Evolutionary conservation across 1,139 yeast species (phyloP), one percentile per base, ranked within the genome.

Genomic region (Saccharomycopsis crataegensis): DNA sequence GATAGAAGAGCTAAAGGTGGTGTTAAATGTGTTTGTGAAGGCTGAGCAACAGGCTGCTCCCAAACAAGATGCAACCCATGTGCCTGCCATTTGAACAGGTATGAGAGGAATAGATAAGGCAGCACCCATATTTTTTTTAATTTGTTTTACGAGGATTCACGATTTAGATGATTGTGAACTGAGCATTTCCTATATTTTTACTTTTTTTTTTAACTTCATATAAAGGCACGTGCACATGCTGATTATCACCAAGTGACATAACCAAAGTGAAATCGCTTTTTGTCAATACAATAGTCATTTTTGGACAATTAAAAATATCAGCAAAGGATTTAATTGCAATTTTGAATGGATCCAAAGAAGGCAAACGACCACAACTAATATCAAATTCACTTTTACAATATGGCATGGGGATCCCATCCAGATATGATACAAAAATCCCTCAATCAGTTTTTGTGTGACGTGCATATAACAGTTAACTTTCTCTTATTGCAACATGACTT

Each of bases 11-110:
- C 73, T 85, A 70, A 70, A 90, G 47, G 64, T 62, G 50, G 71
- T 71, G 57, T 72, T 70, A 62, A 77, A 74, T 42, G 75, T 72
- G 33, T 73, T 71, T 47, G 89, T 81, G 47, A 84, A 70, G 8
- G 89, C 81, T 2, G 89, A 79, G 60, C 94, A 86, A 43, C 86
- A 76, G 16, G 95, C 86, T 0, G 96, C 94, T 11, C 98, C 97
- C 53, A 80, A 74, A 62, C 94, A 89, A 37, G 96, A 85, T 1
- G 94, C 86, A 8, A 79, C 65, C 68, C 89, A 85, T 42, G 86
- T 75, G 8, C 87, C 80, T 0, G 80, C 84, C 70, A 80, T 71
- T 50, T 78, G 71, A 1, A 81, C 64, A 1, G 84, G 83, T 14
- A 75, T 64, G 58, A 84, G 61, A 0, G 94, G 94, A 43, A 90